phyloP scores from a whole-genome alignment of 75 land plant genomes.

The Picea glauca region DNA sequence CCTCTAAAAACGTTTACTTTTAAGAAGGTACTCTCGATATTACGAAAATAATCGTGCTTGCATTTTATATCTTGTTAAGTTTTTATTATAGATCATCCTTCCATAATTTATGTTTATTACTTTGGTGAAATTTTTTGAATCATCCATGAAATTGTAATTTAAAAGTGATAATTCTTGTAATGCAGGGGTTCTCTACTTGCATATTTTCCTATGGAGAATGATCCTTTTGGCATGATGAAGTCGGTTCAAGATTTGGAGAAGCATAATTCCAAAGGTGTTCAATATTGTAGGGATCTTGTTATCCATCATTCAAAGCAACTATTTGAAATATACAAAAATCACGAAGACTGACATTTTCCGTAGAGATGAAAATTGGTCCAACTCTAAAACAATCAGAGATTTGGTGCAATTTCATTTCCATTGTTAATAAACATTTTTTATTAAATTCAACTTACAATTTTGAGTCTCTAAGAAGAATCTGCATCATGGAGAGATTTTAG shows the following conservation, averaged over 20 bases:
- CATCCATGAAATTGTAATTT: too few species aligned
- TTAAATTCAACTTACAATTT: not conserved
- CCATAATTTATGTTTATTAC: too few species aligned
- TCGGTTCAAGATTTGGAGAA: constrained; percentile 36
- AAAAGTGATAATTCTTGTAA: not conserved
- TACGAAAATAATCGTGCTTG: too few species aligned
- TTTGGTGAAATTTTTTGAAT: too few species aligned
- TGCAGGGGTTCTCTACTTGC: constrained; percentile 41
- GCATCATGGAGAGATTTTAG: not conserved
- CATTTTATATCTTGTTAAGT: too few species aligned
- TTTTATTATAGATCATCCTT: too few species aligned
- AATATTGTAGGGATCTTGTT: constrained; percentile 26
- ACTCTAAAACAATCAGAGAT: not conserved
- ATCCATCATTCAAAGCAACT: constrained; percentile 50
- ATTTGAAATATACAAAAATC: constrained; percentile 36
- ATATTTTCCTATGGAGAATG: constrained; percentile 39
- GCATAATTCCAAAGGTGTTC: constrained; percentile 19
- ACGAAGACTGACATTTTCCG: constrained; percentile 33
- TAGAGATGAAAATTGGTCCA: not conserved
- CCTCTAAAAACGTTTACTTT: too few species aligned
- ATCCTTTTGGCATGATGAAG: constrained; percentile 26
- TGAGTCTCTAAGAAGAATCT: not conserved
- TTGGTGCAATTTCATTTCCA: not conserved
- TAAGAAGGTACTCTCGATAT: too few species aligned
- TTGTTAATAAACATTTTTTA: not conserved